These are phyloP conservation scores for Trifolium repens DNA, from an alignment of 306 rosid genomes.

Conservation along the genomic window DNA sequence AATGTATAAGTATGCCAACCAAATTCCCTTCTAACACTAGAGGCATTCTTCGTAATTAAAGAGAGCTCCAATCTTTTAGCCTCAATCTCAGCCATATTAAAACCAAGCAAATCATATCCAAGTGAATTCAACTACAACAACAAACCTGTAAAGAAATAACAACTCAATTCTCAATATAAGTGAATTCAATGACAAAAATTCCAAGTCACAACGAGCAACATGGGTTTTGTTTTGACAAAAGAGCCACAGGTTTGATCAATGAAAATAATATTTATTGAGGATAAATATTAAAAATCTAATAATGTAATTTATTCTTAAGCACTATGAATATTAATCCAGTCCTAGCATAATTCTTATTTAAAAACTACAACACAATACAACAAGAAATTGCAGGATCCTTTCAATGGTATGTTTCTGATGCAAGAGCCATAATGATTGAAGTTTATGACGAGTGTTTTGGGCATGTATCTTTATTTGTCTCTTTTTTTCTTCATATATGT, in stretches of 20 bases:
- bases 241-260: not conserved
- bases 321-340: constrained; percentile 11
- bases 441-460: not conserved
- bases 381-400: constrained; percentile 30
- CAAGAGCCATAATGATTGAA: constrained; percentile 18
- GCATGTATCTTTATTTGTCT: constrained; percentile 8
- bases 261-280: constrained; percentile 5
- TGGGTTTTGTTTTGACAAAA: not conserved
- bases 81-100: not conserved
- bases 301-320: constrained; percentile 17
- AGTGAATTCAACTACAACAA: not conserved
- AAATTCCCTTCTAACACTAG: not conserved
- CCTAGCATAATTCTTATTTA: constrained; percentile 24
- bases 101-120: not conserved
- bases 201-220: not conserved
- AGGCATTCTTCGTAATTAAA: not conserved
- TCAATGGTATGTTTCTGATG: constrained; percentile 22
- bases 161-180: not conserved
- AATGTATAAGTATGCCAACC: not conserved
- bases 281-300: not conserved
- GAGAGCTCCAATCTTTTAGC: not conserved
- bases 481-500: not conserved
- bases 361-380: constrained; percentile 32
- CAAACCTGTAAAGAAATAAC: not conserved
- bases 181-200: not conserved